Percentiles rank a stretch among this genome's conserved stretches.
phyloP scores from a whole-genome alignment of 2,329 filamentous ascomycete species.

The Scorias spongiosa region DNA sequence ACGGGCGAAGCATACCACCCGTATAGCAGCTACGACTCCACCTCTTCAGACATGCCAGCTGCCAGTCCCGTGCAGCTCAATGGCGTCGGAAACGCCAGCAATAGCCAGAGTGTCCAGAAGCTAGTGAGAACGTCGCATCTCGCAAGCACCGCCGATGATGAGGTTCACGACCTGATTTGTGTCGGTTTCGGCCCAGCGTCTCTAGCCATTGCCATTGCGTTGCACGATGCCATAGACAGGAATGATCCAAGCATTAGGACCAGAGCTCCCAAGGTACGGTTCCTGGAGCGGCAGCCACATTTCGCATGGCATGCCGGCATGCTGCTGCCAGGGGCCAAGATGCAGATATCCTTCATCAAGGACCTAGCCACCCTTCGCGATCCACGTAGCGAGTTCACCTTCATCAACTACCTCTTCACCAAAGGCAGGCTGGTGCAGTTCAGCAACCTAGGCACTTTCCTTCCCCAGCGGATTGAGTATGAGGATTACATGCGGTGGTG shows the following conservation, averaged over 20 bases:
- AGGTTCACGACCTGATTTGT: conserved; percentile 72
- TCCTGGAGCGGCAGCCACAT: conserved; percentile 67
- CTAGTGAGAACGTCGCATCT: conserved; percentile 18
- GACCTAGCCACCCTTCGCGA: conserved; percentile 82
- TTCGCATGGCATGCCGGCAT: conserved; percentile 95
- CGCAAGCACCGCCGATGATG: conserved; percentile 39
- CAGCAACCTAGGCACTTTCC: conserved; percentile 77
- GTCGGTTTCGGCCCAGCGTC: conserved; percentile 89
- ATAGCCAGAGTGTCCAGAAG: conserved; percentile 1
- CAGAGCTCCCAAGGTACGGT: conserved; percentile 55
- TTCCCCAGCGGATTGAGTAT: conserved; percentile 75
- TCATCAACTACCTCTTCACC: conserved; percentile 80
- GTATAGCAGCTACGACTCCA: not conserved
- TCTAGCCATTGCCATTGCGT: conserved; percentile 72
- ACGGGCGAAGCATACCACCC: not conserved
- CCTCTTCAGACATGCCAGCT: not conserved
- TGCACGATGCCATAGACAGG: conserved; percentile 58
- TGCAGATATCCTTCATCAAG: conserved; percentile 98
- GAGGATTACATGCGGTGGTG: conserved; percentile 96
- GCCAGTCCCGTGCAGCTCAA: not conserved
- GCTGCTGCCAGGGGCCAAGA: conserved; percentile 81
- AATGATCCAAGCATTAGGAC: conserved; percentile 18
- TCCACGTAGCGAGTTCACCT: conserved; percentile 82
- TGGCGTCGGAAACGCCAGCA: not conserved
- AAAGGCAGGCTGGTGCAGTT: conserved; percentile 76